Base-by-base conservation (phyloP, 2,329 filamentous ascomycete species). In the Cladophialophora bantiana region DNA sequence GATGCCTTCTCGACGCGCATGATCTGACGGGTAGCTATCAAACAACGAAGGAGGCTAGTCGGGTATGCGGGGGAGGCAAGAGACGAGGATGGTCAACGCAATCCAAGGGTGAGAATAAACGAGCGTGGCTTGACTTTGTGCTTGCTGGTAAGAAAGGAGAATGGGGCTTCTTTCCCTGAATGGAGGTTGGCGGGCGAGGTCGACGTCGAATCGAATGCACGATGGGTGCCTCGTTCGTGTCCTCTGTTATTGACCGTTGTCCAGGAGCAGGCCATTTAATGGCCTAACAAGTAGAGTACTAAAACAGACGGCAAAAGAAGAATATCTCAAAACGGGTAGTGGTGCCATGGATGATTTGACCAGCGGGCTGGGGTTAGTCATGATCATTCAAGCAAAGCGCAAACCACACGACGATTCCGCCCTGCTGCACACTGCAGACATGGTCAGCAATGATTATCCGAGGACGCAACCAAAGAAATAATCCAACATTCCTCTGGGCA, bases 401-500 rank as follows among this genome's bases (percentile, higher is more conserved):
- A 18, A 9, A 31, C 32, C 55, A 20, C 36, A 32, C 18, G 9
- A 40, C 36, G 9, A 40, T 26, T 26, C 26, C 26, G 26, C 26
- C 26, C 26, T 26, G 26, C 53, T 56, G 53, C 53, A 56, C 38
- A 4, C 40, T 61, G 57, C 57, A 53, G 18, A 34, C 45, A 40
- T 36, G 60, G 60, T 62, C 60, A 62, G 60, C 60, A 62, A 62
- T 35, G 52, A 56, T 62, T 62, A 62, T 62, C 60, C 60, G 60
- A 56, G 45, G 34, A 12, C 60, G 60, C n/a, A 52, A 56, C 60
- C 60, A 56, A 56, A 62, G 18, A 40, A 40, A 12, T 53, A 18
- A 26, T 48, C 32, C 34, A 38, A 36, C 48, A 10, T 40, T 54
- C 59, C 35, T 42, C 45, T 34, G 48, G 59, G 13, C 42, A 54